phyloP scores from a whole-genome alignment of 805 yeast genomes.

The Wickerhamomyces strasburgensis region DNA sequence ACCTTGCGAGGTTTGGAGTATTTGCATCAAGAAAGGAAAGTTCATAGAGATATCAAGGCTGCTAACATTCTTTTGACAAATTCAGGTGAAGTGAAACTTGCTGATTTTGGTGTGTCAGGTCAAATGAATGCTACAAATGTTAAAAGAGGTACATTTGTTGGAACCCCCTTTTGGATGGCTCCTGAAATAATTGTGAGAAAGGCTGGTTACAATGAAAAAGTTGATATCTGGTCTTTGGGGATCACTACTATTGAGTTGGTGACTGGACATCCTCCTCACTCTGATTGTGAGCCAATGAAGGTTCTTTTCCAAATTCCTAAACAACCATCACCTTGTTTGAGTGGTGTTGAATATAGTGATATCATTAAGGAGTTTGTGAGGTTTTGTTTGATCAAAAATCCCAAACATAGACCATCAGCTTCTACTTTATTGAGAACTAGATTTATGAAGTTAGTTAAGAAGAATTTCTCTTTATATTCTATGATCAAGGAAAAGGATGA shows the following conservation, averaged over 20 bases:
- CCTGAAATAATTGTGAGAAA: conserved; percentile 77
- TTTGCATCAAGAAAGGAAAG: conserved; percentile 67
- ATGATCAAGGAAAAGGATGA: conserved; percentile 37
- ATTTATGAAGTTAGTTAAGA: conserved; percentile 40
- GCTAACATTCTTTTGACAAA: conserved; percentile 79
- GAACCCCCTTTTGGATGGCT: conserved; percentile 99
- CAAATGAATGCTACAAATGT: conserved; percentile 62
- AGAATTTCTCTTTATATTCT: conserved; percentile 27
- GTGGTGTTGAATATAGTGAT: conserved; percentile 38
- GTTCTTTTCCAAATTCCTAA: conserved; percentile 69
- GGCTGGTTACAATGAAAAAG: conserved; percentile 74
- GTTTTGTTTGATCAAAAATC: conserved; percentile 64
- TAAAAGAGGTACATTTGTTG: conserved; percentile 75
- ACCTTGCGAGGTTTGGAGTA: conserved; percentile 69
- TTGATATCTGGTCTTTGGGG: conserved; percentile 95
- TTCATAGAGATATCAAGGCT: conserved; percentile 87
- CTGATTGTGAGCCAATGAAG: conserved; percentile 70
- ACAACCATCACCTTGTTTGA: conserved; percentile 54
- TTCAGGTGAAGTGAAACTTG: conserved; percentile 69
- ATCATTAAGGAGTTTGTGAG: conserved; percentile 51
- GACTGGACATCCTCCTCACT: conserved; percentile 76
- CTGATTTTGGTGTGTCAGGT: conserved; percentile 92
- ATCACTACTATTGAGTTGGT: conserved; percentile 85
- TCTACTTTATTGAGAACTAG: conserved; percentile 45
- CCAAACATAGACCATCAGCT: conserved; percentile 61